Evolutionary conservation across 73 alveolate genomes (phyloP).

Genomic region (Effrenium voratum): DNA sequence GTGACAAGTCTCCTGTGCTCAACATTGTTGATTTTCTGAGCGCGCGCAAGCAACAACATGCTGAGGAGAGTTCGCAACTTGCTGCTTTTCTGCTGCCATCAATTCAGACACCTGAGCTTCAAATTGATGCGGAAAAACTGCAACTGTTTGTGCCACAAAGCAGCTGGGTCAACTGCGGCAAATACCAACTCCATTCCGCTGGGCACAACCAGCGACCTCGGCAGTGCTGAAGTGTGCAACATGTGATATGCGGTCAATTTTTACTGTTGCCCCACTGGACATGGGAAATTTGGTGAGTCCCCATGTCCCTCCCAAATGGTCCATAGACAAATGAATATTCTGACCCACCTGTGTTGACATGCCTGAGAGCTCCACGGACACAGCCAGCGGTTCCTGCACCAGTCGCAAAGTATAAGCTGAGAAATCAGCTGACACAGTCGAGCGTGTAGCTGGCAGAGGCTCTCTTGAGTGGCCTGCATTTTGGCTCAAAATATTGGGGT

Average conservation of each 20-base stretch:
- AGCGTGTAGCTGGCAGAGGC: too few relatives aligned
- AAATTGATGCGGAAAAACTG: neutral
- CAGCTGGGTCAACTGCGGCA: constrained; percentile 18
- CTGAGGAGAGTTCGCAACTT: constrained; percentile 5
- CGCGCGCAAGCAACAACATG: neutral
- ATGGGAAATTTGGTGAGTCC: too few relatives aligned
- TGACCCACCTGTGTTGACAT: too few relatives aligned
- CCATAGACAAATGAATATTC: too few relatives aligned
- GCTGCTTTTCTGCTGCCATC: constrained; percentile 82
- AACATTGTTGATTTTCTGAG: neutral
- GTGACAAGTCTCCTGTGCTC: neutral
- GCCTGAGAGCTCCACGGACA: too few relatives aligned
- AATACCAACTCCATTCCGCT: constrained; percentile 89
- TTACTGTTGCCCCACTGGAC: too few relatives aligned
- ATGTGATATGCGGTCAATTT: neutral
- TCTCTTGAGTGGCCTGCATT: too few relatives aligned
- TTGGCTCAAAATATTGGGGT: too few relatives aligned
- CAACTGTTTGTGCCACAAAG: neutral
- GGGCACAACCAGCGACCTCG: constrained; percentile 88
- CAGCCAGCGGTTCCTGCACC: too few relatives aligned
- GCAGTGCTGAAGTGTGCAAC: neutral
- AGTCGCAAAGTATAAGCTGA: too few relatives aligned
- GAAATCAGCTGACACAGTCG: too few relatives aligned
- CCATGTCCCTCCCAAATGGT: too few relatives aligned
- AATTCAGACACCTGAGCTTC: constrained; percentile 44